Evolutionary conservation across 495 filamentous ascomycete genomes (phyloP).

Genomic region (Extremus antarcticus): DNA sequence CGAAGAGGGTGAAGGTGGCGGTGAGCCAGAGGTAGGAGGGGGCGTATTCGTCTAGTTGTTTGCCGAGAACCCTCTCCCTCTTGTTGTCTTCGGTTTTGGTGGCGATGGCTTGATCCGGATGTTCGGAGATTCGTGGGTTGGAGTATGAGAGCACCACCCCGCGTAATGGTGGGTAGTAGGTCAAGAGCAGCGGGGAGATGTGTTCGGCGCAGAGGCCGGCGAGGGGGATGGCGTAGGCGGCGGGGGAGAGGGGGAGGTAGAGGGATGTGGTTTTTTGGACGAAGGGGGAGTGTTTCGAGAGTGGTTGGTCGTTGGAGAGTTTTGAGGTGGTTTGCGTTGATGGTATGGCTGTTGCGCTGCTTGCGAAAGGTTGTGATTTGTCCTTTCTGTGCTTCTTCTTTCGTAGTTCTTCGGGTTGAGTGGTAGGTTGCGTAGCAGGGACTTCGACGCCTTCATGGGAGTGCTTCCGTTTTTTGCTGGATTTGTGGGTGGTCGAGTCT

Average conservation of each 20-base stretch:
- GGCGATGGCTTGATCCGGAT: conserved; percentile 23
- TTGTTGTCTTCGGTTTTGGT: conserved; percentile 3
- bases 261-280: conserved; percentile 50
- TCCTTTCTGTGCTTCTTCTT: not conserved
- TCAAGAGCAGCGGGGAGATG: conserved; percentile 63
- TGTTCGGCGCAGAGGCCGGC: conserved; percentile 61
- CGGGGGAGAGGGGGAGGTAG: conserved; percentile 61
- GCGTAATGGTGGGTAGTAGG: conserved; percentile 59
- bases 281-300: conserved; percentile 41
- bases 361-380: not conserved
- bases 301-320: not conserved
- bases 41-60: conserved; percentile 55
- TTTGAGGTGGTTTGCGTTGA: not conserved
- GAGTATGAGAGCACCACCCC: conserved; percentile 63
- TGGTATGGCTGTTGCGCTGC: not conserved
- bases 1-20: conserved; percentile 61
- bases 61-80: conserved; percentile 40
- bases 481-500: too few relatives aligned
- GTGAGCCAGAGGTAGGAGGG: conserved; percentile 60
- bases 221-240: conserved; percentile 50
- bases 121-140: conserved; percentile 37
- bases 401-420: not conserved
- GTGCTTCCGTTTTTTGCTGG: not conserved
- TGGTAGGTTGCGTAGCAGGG: too few relatives aligned
- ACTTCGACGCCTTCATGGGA: not conserved